phyloP scores from a whole-genome alignment of 371 early-diverging fungal genomes.

The Mortierella sp. region DNA sequence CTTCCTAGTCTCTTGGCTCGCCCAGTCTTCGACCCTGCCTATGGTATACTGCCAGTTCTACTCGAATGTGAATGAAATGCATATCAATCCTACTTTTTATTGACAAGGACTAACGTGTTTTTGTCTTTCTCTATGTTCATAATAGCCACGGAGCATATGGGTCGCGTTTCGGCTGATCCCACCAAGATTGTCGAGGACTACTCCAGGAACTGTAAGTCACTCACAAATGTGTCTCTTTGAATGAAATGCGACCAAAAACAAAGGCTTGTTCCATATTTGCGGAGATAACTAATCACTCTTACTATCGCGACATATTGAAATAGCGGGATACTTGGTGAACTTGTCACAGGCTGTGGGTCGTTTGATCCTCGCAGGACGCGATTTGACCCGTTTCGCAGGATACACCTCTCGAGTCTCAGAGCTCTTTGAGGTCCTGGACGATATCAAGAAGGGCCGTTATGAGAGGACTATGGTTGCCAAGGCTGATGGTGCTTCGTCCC shows the following conservation, averaged over 20 bases:
- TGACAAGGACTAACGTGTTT: not conserved
- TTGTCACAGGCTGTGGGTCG: slow-evolving; percentile 90
- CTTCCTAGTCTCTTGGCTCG: slow-evolving; percentile 74
- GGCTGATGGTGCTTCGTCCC: slow-evolving; percentile 55
- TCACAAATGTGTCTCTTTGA: not conserved
- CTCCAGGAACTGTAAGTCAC: slow-evolving; percentile 78
- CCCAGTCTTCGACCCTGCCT: slow-evolving; percentile 82
- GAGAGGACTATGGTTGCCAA: slow-evolving; percentile 72
- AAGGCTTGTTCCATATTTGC: not conserved
- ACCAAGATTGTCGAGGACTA: slow-evolving; percentile 91
- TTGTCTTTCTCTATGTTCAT: not conserved
- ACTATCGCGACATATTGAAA: not conserved
- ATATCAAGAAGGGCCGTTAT: slow-evolving; percentile 78
- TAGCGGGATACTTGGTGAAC: slow-evolving; percentile 88
- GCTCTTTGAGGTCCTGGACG: slow-evolving; percentile 78
- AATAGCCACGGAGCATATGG: slow-evolving; percentile 71
- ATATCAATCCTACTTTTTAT: not conserved
- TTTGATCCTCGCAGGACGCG: slow-evolving; percentile 85
- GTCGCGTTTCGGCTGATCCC: slow-evolving; percentile 70
- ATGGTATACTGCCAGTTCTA: slow-evolving; percentile 59
- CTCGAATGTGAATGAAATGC: not conserved
- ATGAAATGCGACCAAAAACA: not conserved
- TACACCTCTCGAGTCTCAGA: slow-evolving; percentile 86
- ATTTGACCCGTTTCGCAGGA: slow-evolving; percentile 85
- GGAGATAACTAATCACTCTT: not conserved